Base-by-base conservation (phyloP, 2,329 filamentous ascomycete species). In the Xylariales sp. region DNA sequence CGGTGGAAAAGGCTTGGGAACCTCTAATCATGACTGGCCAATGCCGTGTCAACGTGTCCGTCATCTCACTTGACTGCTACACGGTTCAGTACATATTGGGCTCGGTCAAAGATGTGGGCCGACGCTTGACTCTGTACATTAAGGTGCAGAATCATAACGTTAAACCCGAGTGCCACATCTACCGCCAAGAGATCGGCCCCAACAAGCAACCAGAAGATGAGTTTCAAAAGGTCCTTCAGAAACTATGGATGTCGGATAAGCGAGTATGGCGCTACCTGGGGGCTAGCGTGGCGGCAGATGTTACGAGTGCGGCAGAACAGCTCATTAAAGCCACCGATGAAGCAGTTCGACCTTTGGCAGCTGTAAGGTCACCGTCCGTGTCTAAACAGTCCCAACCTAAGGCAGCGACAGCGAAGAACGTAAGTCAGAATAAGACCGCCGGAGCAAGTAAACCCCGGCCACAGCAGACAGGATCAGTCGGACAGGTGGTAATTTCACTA, bases 1-100 rank as follows among this genome's bases (percentile, higher is more conserved):
- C 81, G 43, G 84, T 94, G 28, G 89, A 92, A 71, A 79, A 80
- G 18, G 78, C 80, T 1, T 90, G 89, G 85, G 78, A 80, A 12
- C 73, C 76, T 41, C 69, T 83, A 3, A 75, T 80, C 28, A 75
- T 77, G 10, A 82, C 79, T 10, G 82, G 82, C 41, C 81, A 83
- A 59, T 85, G 84, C 12, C 78, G 75, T 3, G 80, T 89, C 10
- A 83, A 83, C 46, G 80, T 91, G 48, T 82, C 85, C 23, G 81
- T 85, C 64, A 83, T 85, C 68, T 81, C 84, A 1, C 78, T 89
- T 2, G 87, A 90, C 71, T 89, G 86, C 83, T 84, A 87, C 59
- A 82, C 82, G 8, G 76, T 92, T 7, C 83, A 83, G 45, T 91
- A 90, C 72, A 78, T 76, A 5, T 72, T 89, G 1, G 66, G 73